Evolutionary conservation across 2,329 filamentous ascomycete genomes (phyloP), one percentile per base, ranked within the genome.

Genomic region (Aspergillus awamori): DNA sequence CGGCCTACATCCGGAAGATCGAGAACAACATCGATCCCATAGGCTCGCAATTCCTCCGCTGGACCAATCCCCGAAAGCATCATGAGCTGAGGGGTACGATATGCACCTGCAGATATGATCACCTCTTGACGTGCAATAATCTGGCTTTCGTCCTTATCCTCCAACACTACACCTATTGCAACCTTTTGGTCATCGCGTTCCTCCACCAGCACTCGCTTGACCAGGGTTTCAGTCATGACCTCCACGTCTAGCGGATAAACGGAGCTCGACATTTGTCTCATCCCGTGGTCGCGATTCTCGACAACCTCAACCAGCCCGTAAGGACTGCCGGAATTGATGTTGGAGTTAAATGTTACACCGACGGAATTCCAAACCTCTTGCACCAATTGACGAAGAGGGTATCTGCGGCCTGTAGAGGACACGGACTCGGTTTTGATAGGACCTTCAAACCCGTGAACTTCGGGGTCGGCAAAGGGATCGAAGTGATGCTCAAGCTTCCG

Each of bases 41-140:
- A 63, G 8, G 69, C 41, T 17, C 67, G 13, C 26, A 78, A 65
- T 8, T 68, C 66, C 1, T 59, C 55, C 8, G 51, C 43, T 28
- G 71, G 66, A 2, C 72, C 73, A 20, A 75, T 66, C 4, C 73
- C 72, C 1, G 70, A 73, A 7, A 74, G 64, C 69, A 73, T 72
- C 11, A 75, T 65, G 4, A 75, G 65, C 57, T 81, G 79, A 0
- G 79, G 80, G 1, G 77, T 78, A 22, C 77, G 75, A 58, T 78
- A 79, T 2, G 73, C 70, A 11, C 80, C 80, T 2, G 77, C 77
- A 2, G 76, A 76, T 4, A 81, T 22, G 30, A 82, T 78, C 36
- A 82, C 76, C 62, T 82, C 80, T 41, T 77, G 74, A 15, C 64
- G 67, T 2, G 76, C 76, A 1, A 48, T 36, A 17, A 49, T 59